phyloP scores from a whole-genome alignment of 495 filamentous ascomycete species.

The Recurvomyces mirabilis region DNA sequence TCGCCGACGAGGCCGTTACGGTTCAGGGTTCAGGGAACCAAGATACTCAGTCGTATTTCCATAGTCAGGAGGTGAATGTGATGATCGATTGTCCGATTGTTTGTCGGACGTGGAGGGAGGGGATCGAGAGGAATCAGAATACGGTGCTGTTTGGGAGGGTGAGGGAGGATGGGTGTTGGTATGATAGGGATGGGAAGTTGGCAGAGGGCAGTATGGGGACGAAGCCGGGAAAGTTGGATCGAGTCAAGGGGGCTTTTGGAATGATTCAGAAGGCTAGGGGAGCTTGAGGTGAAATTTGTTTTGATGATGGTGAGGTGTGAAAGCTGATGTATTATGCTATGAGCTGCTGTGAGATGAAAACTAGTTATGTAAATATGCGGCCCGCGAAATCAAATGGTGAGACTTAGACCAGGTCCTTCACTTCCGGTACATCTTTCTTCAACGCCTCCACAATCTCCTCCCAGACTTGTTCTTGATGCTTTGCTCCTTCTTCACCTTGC shows the following conservation, averaged over 20 bases:
- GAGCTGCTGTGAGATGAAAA: too few species aligned
- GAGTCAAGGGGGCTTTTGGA: conserved; percentile 51
- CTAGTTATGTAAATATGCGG: too few species aligned
- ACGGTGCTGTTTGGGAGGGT: conserved; percentile 52
- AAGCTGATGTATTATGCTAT: too few species aligned
- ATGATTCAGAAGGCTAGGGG: conserved; percentile 14
- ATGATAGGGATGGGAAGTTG: conserved; percentile 44
- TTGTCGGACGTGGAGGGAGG: conserved; percentile 52
- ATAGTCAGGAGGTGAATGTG: conserved; percentile 65
- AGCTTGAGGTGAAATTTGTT: too few species aligned
- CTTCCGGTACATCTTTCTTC: conserved; percentile 19
- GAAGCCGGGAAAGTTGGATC: conserved; percentile 47
- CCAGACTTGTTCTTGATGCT: conserved; percentile 15
- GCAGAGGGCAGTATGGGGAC: conserved; percentile 49
- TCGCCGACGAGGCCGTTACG: conserved; percentile 55
- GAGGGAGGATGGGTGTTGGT: conserved; percentile 43
- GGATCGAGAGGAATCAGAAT: conserved; percentile 57
- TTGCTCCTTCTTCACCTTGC: conserved; percentile 9
- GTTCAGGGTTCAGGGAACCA: conserved; percentile 69
- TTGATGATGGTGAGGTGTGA: too few species aligned
- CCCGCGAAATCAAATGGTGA: too few species aligned
- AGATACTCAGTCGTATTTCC: conserved; percentile 72
- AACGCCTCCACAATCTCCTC: conserved; percentile 16
- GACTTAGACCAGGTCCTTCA: not conserved
- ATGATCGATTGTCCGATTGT: conserved; percentile 52